These are phyloP conservation scores for Coniella vitis DNA, from an alignment of 2,329 filamentous ascomycete species.

Conservation along the genomic window DNA sequence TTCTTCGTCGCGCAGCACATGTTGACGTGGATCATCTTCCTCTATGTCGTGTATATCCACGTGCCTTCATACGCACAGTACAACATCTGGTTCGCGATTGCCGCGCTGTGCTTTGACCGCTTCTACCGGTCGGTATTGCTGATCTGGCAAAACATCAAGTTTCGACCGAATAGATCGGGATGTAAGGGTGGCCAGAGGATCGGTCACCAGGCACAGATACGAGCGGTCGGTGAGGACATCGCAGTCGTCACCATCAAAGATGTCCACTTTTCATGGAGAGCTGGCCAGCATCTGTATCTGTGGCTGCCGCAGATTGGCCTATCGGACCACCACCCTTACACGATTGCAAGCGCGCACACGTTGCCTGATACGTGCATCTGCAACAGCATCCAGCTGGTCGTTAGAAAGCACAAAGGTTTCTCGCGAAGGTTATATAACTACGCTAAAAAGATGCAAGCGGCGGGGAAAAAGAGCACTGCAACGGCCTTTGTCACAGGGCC, in stretches of 20 bases:
- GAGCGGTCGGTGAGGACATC: conserved; percentile 42
- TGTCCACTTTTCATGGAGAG: conserved; percentile 51
- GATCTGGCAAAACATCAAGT: conserved; percentile 45
- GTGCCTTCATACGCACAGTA: conserved; percentile 52
- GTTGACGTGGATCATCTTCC: conserved; percentile 51
- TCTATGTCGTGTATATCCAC: conserved; percentile 58
- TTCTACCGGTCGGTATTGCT: conserved; percentile 42
- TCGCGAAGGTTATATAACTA: conserved; percentile 45
- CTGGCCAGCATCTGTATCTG: conserved; percentile 55
- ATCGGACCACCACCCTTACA: conserved; percentile 54
- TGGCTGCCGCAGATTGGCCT: conserved; percentile 50
- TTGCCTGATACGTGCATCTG: conserved; percentile 46
- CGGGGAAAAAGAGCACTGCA: conserved; percentile 25
- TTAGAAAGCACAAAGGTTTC: conserved; percentile 50
- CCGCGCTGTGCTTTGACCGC: conserved; percentile 56
- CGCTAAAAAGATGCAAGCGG: conserved; percentile 31
- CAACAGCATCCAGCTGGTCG: conserved; percentile 53
- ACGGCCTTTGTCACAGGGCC: conserved; percentile 49
- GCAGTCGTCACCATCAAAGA: conserved; percentile 54
- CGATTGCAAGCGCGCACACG: conserved; percentile 50
- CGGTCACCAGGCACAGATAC: conserved; percentile 45
- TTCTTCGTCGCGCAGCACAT: conserved; percentile 64
- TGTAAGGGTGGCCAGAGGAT: conserved; percentile 43
- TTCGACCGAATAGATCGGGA: conserved; percentile 32
- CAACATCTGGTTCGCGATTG: conserved; percentile 61